These are phyloP conservation scores for Rhizopus sp. DNA, from an alignment of 371 early-diverging fungal genomes.

Conservation along the genomic window DNA sequence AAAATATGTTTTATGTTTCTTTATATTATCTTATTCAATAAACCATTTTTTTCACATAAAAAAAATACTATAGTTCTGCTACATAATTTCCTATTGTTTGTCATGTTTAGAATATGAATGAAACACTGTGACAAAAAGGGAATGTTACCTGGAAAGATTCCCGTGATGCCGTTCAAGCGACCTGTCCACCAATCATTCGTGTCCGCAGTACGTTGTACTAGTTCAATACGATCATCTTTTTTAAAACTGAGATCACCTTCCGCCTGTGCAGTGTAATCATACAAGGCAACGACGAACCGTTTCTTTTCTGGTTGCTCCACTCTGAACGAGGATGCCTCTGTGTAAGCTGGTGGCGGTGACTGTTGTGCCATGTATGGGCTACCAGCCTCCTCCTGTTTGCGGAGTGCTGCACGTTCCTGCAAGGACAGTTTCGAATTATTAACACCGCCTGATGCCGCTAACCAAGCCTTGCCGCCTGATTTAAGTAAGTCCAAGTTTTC, in stretches of 20 bases:
- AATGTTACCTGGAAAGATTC: slow-evolving; percentile 72
- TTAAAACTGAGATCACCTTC: slow-evolving; percentile 70
- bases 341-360: slow-evolving; percentile 11
- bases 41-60: slow-evolving; percentile 6
- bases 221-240: slow-evolving; percentile 69
- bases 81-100: slow-evolving; percentile 32
- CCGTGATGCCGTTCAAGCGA: slow-evolving; percentile 56
- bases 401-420: slow-evolving; percentile 31
- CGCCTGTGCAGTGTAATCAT: slow-evolving; percentile 73
- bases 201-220: slow-evolving; percentile 60
- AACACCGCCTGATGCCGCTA: slow-evolving; percentile 36
- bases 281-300: slow-evolving; percentile 59
- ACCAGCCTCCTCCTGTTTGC: slow-evolving; percentile 13
- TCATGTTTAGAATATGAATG: not conserved
- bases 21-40: slow-evolving; percentile 10
- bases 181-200: slow-evolving; percentile 83
- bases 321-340: not conserved
- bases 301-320: not conserved
- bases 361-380: not conserved
- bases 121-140: not conserved
- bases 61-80: slow-evolving; percentile 17
- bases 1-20: slow-evolving; percentile 5
- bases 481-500: slow-evolving; percentile 41
- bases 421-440: slow-evolving; percentile 32
- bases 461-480: slow-evolving; percentile 43